phyloP scores from a whole-genome alignment of 352 stramenopile genomes.

The Pythium myriotylum region DNA sequence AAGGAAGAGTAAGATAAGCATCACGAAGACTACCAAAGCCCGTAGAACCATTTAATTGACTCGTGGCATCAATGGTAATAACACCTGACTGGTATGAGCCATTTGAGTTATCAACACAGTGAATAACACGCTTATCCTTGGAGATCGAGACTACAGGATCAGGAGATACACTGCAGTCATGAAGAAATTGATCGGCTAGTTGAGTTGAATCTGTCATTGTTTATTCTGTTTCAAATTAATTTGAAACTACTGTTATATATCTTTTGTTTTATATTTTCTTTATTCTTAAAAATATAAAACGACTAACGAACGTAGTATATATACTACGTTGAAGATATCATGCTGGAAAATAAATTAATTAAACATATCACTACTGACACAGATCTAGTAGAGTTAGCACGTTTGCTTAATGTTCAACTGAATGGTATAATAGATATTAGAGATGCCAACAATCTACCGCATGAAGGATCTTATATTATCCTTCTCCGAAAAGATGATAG shows the following conservation, averaged over 20 bases:
- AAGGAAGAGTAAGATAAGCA: constrained; percentile 27
- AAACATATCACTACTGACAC: constrained; percentile 21
- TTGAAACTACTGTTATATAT: background rate
- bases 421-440: constrained; percentile 19
- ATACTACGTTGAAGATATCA: constrained; percentile 5
- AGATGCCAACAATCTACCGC: constrained; percentile 3
- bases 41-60: constrained; percentile 23
- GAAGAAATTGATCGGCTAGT: constrained; percentile 18
- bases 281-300: too few species aligned
- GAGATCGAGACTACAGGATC: constrained; percentile 14
- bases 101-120: constrained; percentile 28
- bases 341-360: constrained; percentile 9
- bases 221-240: constrained; percentile 7
- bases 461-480: constrained; percentile 16
- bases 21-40: constrained; percentile 26
- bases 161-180: background rate
- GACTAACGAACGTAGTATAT: constrained; percentile 5
- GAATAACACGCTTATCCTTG: constrained; percentile 18
- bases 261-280: constrained; percentile 4
- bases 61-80: constrained; percentile 24
- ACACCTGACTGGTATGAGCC: constrained; percentile 26
- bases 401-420: constrained; percentile 11
- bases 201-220: constrained; percentile 21
- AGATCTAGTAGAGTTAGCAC: constrained; percentile 28
- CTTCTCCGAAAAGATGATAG: constrained; percentile 7